Percentiles rank a stretch among this genome's conserved stretches.
These are phyloP conservation scores for Colletotrichum abscissum DNA, from an alignment of 2,329 filamentous ascomycete species.

Conservation along the genomic window DNA sequence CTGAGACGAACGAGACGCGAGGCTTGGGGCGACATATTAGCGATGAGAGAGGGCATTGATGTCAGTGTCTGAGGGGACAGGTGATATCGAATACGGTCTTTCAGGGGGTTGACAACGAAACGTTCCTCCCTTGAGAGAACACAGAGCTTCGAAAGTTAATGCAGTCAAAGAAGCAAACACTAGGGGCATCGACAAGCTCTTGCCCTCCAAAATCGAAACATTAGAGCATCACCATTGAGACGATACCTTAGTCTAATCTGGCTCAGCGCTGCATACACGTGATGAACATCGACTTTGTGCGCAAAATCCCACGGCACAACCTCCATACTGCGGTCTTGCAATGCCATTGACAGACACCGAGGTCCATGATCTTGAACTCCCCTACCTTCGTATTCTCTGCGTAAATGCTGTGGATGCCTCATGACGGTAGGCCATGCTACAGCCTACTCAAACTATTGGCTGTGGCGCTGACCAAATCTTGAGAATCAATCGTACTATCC, in stretches of 20 bases:
- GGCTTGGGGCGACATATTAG: background rate
- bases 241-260: background rate
- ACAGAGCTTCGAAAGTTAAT: background rate
- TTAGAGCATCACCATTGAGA: background rate
- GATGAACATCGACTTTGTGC: background rate
- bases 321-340: background rate
- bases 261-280: background rate
- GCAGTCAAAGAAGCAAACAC: background rate
- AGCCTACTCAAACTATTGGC: too few species aligned
- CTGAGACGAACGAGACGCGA: background rate
- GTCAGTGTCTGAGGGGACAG: background rate
- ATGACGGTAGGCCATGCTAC: too few species aligned
- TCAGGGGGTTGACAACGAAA: background rate
- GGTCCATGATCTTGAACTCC: background rate
- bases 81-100: background rate
- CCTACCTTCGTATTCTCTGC: background rate
- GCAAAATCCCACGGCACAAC: background rate
- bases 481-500: background rate
- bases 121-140: background rate
- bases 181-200: background rate
- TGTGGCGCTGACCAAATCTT: background rate
- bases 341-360: background rate
- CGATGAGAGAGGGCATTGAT: background rate
- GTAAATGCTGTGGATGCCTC: background rate
- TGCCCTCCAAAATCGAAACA: background rate